A percentile compares a stretch with the other conserved stretches of the same genome.
Conservation (phyloP, 345 rosid species). For the Melastoma malabathricum region DNA sequence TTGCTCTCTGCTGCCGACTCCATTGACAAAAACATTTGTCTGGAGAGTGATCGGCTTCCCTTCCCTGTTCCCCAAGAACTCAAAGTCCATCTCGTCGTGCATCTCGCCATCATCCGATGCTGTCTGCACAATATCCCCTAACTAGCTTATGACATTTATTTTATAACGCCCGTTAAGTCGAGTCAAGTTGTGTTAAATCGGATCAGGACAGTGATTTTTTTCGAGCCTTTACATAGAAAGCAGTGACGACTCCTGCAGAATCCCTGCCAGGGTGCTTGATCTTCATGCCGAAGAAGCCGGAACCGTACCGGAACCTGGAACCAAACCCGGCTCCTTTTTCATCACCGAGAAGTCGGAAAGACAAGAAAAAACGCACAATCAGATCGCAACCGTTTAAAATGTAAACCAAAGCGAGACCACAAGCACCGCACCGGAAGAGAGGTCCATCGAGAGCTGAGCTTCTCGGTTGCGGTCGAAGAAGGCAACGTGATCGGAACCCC, state of each 20-base stretch:
- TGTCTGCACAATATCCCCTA: conserved; percentile 15
- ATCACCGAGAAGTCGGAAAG: background rate
- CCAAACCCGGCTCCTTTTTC: conserved; percentile 4
- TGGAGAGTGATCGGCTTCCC: conserved; percentile 42
- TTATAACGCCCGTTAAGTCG: background rate
- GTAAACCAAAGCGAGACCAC: too few relatives aligned
- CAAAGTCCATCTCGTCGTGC: conserved; percentile 63
- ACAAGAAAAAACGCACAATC: background rate
- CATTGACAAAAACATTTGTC: conserved; percentile 46
- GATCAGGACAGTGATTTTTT: too few relatives aligned
- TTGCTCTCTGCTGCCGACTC: conserved; percentile 50
- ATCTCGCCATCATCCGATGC: conserved; percentile 23
- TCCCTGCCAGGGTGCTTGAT: conserved; percentile 2
- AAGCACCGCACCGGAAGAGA: conserved; percentile 25
- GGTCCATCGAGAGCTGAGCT: conserved; percentile 40
- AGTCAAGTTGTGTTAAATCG: background rate
- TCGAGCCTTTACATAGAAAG: background rate
- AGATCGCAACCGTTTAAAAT: background rate
- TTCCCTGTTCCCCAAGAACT: conserved; percentile 53
- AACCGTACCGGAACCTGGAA: conserved; percentile 1
- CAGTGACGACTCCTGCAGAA: conserved; percentile 4
- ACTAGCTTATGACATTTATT: too few relatives aligned
- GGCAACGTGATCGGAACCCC: conserved; percentile 29
- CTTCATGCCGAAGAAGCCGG: conserved; percentile 4
- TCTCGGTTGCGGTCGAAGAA: conserved; percentile 15